A percentile compares a stretch with the other conserved stretches of the same genome.
phyloP scores from a whole-genome alignment of 805 yeast species.

The Candida hungchunana region DNA sequence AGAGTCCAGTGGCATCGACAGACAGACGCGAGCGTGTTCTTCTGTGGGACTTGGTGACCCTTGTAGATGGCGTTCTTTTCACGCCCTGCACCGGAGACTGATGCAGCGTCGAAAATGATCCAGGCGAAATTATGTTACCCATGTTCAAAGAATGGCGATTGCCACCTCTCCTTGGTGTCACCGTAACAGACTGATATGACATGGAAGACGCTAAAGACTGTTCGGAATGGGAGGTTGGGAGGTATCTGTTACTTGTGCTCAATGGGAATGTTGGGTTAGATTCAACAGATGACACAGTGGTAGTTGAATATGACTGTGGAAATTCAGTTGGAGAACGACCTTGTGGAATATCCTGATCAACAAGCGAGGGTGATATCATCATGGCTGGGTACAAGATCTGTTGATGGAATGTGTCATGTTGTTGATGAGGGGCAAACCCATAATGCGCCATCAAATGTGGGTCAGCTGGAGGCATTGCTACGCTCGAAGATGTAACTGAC shows the following conservation, averaged over 20 bases:
- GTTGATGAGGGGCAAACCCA: too few relatives aligned
- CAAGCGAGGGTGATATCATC: slow-evolving; percentile 3
- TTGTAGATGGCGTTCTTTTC: slow-evolving; percentile 13
- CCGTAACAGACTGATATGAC: slow-evolving; percentile 2
- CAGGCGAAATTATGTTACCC: slow-evolving; percentile 1
- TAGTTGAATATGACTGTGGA: slow-evolving; percentile 5
- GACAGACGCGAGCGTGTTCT: slow-evolving; percentile 13
- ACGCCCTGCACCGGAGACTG: slow-evolving; percentile 5
- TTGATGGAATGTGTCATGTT: too few relatives aligned
- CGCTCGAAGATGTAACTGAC: too few relatives aligned
- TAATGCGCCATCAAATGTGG: too few relatives aligned
- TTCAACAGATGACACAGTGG: slow-evolving; percentile 6
- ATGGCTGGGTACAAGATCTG: slow-evolving; percentile 4
- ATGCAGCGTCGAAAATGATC: not conserved
- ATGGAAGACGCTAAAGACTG: slow-evolving; percentile 1
- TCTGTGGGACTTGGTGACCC: slow-evolving; percentile 10
- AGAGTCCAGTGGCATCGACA: slow-evolving; percentile 11
- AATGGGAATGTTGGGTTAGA: slow-evolving; percentile 1
- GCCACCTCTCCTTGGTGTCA: slow-evolving; percentile 9
- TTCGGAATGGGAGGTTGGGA: slow-evolving; percentile 6
- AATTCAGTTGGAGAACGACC: not conserved
- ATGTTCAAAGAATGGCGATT: slow-evolving; percentile 4
- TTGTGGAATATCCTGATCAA: slow-evolving; percentile 10
- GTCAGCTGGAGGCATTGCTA: too few relatives aligned
- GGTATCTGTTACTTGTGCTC: not conserved